Evolutionary conservation across 257 asterid species (phyloP), one percentile per base, ranked within the genome.

Genomic region (Apocynum venetum): DNA sequence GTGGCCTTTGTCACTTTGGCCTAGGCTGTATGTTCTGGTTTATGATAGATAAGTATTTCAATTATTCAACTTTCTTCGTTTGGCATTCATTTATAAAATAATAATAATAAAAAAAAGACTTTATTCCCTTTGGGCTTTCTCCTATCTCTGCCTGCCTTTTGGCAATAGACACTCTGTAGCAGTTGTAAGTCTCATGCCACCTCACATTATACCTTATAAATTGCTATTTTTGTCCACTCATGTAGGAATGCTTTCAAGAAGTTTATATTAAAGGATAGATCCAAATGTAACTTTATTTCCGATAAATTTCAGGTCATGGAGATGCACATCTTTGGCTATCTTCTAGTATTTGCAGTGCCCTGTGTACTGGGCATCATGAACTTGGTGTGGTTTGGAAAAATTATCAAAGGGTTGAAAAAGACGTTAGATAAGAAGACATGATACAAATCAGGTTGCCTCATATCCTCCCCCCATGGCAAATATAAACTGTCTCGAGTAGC

Each of bases 371-470:
- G 87, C 6, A 69, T 86, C 75, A 95, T 92, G 98, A 95, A 95
- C 91, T 60, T 95, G 78, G 72, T 91, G 91, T 95, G 98, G 98
- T 95, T 95, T 12, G 92, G 93, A 83, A 95, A 95, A 87, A 95
- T 95, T 80, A 80, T 91, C 46, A 95, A 90, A 87, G 98, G 98
- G 47, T 80, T 95, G 86, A 84, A 74, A 78, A 95, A 95, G 88
- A 90, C 94, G 6, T 77, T 95, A 76, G 74, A 88, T 31, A 92
- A 95, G 76, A 87, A 82, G 87, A 85, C 66, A 81, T 87, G 75
- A 84, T 41, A 70, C 17, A 41, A 38, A 40, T 47, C 31, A 43
- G 3, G 43, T 73, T n/a, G 65, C 59, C 70, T 20, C 76, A 79
- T 78, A 69, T 81, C 78, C 63, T 78, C 64, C 59, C 70, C 8